A percentile compares a stretch with the other conserved stretches of the same genome.
These are phyloP conservation scores for Sechiopsis laciniata DNA, from an alignment of 306 rosid genomes.

Conservation along the genomic window DNA sequence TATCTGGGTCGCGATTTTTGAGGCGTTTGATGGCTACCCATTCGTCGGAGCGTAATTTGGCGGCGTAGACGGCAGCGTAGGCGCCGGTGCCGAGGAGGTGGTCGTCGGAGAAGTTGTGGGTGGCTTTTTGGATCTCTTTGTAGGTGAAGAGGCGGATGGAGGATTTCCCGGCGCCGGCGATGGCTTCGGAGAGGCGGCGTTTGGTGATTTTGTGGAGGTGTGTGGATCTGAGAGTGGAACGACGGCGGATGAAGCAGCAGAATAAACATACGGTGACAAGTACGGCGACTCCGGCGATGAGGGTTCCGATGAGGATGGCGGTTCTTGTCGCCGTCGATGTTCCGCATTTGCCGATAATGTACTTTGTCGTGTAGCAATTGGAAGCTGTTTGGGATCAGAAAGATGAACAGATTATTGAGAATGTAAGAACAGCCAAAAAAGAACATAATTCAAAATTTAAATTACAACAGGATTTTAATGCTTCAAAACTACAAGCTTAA, in stretches of 20 bases:
- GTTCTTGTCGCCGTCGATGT: slow-evolving; percentile 40
- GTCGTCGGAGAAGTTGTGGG: slow-evolving; percentile 72
- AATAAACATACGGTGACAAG: slow-evolving; percentile 39
- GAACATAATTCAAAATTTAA: background rate
- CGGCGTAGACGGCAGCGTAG: slow-evolving; percentile 84
- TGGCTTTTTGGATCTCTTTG: slow-evolving; percentile 80
- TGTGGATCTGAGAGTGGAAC: slow-evolving; percentile 43
- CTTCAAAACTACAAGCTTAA: too few species aligned
- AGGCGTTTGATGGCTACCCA: slow-evolving; percentile 84
- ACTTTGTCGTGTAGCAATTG: slow-evolving; percentile 49
- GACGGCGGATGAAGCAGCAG: slow-evolving; percentile 57
- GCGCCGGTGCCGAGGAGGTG: slow-evolving; percentile 80
- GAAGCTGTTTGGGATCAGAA: slow-evolving; percentile 21
- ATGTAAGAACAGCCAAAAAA: background rate
- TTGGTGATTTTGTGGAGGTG: slow-evolving; percentile 60
- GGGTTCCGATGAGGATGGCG: slow-evolving; percentile 63
- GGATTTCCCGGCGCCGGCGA: slow-evolving; percentile 35
- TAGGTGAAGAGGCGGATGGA: slow-evolving; percentile 59
- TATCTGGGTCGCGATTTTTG: slow-evolving; percentile 59
- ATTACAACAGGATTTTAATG: too few species aligned
- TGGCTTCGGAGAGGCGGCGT: slow-evolving; percentile 73
- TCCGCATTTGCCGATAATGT: slow-evolving; percentile 65
- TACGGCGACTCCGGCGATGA: slow-evolving; percentile 37
- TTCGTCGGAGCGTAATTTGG: slow-evolving; percentile 51
- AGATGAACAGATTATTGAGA: background rate